Percentiles rank a stretch among this genome's conserved stretches.
These are phyloP conservation scores for Sclerotinia borealis DNA, from an alignment of 2,329 filamentous ascomycete species.

Conservation along the genomic window DNA sequence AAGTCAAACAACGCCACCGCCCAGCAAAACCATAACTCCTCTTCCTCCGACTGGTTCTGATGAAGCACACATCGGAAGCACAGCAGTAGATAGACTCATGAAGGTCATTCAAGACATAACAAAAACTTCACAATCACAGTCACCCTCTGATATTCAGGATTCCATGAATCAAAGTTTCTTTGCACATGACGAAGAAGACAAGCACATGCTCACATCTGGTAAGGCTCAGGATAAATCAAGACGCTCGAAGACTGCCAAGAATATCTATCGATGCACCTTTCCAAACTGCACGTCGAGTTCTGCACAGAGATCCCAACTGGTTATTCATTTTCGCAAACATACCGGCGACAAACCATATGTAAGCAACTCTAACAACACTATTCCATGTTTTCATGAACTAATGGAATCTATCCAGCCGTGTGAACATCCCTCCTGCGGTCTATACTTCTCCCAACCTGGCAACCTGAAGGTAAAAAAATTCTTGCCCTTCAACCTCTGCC, in stretches of 20 bases:
- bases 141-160: conserved; percentile 13
- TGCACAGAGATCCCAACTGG: conserved; percentile 85
- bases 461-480: background rate
- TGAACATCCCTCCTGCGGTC: background rate
- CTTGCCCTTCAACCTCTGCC: background rate
- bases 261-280: conserved; percentile 67
- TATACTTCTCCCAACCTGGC: background rate
- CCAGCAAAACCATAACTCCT: conserved; percentile 14
- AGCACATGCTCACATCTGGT: conserved; percentile 24
- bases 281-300: conserved; percentile 76
- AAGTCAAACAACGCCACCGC: background rate
- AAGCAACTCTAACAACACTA: conserved; percentile 36
- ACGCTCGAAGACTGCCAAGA: conserved; percentile 35
- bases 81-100: conserved; percentile 82
- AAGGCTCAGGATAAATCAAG: conserved; percentile 20
- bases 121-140: conserved; percentile 34
- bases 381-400: background rate
- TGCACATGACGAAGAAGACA: conserved; percentile 12
- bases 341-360: conserved; percentile 89
- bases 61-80: conserved; percentile 60
- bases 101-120: conserved; percentile 72
- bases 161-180: conserved; percentile 3
- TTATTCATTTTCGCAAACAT: conserved; percentile 83
- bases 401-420: background rate
- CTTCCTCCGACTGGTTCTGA: conserved; percentile 9